phyloP scores from a whole-genome alignment of 441 rosid genomes.

The Eruca vesicaria region DNA sequence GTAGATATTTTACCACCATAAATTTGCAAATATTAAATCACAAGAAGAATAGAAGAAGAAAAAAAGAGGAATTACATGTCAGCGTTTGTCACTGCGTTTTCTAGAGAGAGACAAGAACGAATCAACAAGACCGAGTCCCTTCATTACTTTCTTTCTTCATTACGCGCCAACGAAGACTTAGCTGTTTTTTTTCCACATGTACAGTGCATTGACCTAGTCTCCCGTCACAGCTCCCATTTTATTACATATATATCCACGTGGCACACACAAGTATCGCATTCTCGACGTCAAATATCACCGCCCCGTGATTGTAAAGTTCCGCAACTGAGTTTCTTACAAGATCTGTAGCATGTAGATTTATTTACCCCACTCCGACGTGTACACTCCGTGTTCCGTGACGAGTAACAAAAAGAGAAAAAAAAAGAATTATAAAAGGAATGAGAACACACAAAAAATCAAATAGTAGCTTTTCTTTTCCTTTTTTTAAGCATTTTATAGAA shows the following conservation, averaged over 20 bases:
- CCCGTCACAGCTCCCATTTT: conserved; percentile 15
- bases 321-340: conserved; percentile 17
- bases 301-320: neutral
- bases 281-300: neutral
- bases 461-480: neutral
- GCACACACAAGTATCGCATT: neutral
- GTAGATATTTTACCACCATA: neutral
- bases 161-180: conserved; percentile 65
- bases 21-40: neutral
- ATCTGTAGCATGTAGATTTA: neutral
- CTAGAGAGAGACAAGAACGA: conserved; percentile 24
- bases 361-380: conserved; percentile 27
- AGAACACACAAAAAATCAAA: conserved; percentile 8
- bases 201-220: conserved; percentile 2
- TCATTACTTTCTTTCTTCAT: neutral
- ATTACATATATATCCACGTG: conserved; percentile 10
- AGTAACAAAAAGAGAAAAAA: conserved; percentile 13
- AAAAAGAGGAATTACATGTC: conserved; percentile 5
- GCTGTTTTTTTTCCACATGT: conserved; percentile 35
- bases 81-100: conserved; percentile 11
- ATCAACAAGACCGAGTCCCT: conserved; percentile 32
- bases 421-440: neutral
- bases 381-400: conserved; percentile 36
- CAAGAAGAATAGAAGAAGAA: neutral
- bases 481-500: neutral